Evolutionary conservation across 768 basidiomycete genomes (phyloP).

Genomic region (Rhodocollybia butyracea): DNA sequence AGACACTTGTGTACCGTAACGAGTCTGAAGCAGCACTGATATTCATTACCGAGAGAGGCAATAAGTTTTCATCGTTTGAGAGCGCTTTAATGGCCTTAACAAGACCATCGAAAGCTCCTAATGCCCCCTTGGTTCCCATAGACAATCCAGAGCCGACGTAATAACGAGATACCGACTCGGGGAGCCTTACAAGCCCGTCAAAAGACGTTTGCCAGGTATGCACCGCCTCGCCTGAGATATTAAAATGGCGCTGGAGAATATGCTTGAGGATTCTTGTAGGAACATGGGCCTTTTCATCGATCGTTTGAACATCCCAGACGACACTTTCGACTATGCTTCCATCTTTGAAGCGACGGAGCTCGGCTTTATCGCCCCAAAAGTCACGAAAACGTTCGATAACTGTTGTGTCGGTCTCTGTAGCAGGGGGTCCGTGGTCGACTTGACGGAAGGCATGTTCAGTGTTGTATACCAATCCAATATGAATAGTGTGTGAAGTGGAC

Average conservation of each 20-base stretch:
- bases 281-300: conserved; percentile 77
- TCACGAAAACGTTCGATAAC: conserved; percentile 63
- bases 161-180: conserved; percentile 46
- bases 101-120: conserved; percentile 76
- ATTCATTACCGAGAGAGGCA: conserved; percentile 77
- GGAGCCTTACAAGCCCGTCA: conserved; percentile 57
- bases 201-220: conserved; percentile 57
- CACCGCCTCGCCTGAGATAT: conserved; percentile 49
- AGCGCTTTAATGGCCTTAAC: conserved; percentile 74
- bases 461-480: conserved; percentile 76
- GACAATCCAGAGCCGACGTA: conserved; percentile 36
- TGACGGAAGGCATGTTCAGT: conserved; percentile 73
- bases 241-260: conserved; percentile 75
- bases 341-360: conserved; percentile 93
- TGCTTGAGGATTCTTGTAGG: conserved; percentile 73
- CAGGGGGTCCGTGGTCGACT: conserved; percentile 89
- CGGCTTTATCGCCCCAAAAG: conserved; percentile 91
- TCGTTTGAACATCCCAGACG: conserved; percentile 89
- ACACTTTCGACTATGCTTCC: conserved; percentile 90
- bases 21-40: conserved; percentile 71
- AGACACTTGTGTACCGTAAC: conserved; percentile 81
- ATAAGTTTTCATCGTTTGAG: conserved; percentile 43
- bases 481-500: conserved; percentile 44
- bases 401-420: conserved; percentile 53
- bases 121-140: conserved; percentile 68